phyloP scores from a whole-genome alignment of 352 stramenopile genomes.

The Phytophthora agathidicida region DNA sequence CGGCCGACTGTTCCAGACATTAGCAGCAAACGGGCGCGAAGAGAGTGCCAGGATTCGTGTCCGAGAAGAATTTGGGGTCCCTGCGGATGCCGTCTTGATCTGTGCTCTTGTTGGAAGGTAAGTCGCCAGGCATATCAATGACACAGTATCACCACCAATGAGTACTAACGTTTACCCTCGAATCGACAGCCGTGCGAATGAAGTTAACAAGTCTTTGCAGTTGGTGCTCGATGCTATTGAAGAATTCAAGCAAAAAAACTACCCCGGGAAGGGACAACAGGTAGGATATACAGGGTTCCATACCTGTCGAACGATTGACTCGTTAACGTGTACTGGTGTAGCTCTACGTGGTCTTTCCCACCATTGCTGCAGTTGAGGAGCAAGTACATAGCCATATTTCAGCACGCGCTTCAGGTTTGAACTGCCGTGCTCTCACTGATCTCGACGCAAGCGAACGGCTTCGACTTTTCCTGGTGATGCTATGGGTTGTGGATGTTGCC shows the following conservation, averaged over 20 bases:
- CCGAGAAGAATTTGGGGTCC: conserved; percentile 31
- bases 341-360: conserved; percentile 69
- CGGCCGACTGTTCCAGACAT: conserved; percentile 17
- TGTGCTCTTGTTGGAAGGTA: conserved; percentile 76
- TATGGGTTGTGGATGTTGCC: neutral
- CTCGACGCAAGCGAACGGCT: conserved; percentile 24
- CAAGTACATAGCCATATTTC: conserved; percentile 30
- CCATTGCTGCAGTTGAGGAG: conserved; percentile 43
- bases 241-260: conserved; percentile 25
- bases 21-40: conserved; percentile 25
- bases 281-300: too few species aligned
- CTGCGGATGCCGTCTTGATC: conserved; percentile 50
- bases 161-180: conserved; percentile 2
- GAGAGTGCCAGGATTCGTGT: neutral
- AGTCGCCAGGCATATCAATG: too few species aligned
- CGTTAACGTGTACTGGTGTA: too few species aligned
- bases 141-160: too few species aligned
- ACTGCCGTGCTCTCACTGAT: conserved; percentile 29
- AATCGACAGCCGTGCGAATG: conserved; percentile 53
- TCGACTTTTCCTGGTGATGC: conserved; percentile 41
- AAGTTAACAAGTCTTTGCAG: conserved; percentile 53
- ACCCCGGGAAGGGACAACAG: neutral
- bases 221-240: conserved; percentile 55
- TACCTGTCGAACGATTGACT: too few species aligned
- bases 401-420: neutral